These are phyloP conservation scores for Auxenochlorella protothecoides DNA, from an alignment of 139 green algal species.

Conservation along the genomic window DNA sequence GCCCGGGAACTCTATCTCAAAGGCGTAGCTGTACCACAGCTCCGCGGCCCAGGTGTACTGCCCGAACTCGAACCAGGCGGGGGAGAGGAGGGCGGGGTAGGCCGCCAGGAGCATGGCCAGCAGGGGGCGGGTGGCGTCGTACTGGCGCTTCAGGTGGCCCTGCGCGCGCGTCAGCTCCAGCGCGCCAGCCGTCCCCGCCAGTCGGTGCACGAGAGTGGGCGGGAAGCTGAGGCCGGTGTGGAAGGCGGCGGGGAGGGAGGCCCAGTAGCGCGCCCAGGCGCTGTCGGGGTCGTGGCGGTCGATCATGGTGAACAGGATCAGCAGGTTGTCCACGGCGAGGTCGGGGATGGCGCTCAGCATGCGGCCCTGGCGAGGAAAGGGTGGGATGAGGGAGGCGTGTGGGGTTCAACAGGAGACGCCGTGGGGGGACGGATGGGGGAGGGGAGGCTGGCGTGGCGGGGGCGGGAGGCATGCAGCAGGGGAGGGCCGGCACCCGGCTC, in stretches of 20 bases:
- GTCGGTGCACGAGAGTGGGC: constrained; percentile 8
- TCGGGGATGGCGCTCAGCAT: constrained; percentile 32
- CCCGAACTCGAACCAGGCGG: constrained; percentile 37
- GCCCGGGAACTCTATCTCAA: constrained; percentile 6
- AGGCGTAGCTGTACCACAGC: constrained; percentile 40
- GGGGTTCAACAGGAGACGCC: too few relatives aligned
- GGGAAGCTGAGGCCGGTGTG: constrained; percentile 38
- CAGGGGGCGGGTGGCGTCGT: constrained; percentile 18
- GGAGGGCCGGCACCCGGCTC: too few relatives aligned
- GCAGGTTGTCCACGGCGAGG: constrained; percentile 37
- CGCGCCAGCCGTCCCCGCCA: constrained; percentile 24
- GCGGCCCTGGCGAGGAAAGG: constrained; percentile 17
- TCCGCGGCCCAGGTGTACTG: constrained; percentile 57
- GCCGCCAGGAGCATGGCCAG: constrained; percentile 37
- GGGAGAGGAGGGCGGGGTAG: constrained; percentile 40
- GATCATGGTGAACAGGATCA: constrained; percentile 58
- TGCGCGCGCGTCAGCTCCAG: constrained; percentile 27
- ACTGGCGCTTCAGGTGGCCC: constrained; percentile 38
- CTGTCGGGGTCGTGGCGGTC: constrained; percentile 43
- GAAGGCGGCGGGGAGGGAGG: constrained; percentile 33
- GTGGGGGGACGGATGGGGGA: too few relatives aligned
- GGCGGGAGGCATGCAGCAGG: too few relatives aligned
- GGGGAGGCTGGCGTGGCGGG: too few relatives aligned
- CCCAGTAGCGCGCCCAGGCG: constrained; percentile 31
- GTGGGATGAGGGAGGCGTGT: too few relatives aligned